Conservation (phyloP, 192 early-diverging fungal species). For the Linnemannia elongata region DNA sequence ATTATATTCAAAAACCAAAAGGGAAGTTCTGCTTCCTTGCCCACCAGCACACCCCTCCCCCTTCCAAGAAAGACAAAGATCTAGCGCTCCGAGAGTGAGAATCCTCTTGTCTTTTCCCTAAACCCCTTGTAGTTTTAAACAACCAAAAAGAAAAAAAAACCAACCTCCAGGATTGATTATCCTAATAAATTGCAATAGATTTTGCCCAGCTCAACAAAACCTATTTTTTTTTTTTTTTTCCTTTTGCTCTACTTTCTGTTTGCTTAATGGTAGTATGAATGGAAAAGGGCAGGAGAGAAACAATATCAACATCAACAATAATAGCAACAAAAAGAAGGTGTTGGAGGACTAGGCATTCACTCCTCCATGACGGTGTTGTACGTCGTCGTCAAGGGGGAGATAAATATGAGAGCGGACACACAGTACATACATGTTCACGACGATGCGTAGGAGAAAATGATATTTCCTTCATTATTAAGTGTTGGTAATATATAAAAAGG, state of each 20-base stretch:
- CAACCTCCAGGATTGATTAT: background rate
- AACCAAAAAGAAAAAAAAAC: background rate
- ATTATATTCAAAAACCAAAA: too few species aligned
- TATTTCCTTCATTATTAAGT: background rate
- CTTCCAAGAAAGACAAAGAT: background rate
- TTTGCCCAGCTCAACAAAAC: background rate
- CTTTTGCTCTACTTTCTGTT: background rate
- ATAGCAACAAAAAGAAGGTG: background rate
- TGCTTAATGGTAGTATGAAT: background rate
- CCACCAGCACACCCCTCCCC: background rate
- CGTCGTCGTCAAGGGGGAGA: background rate
- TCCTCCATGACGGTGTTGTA: background rate
- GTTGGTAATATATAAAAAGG: background rate
- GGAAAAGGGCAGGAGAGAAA: background rate
- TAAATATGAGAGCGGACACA: background rate
- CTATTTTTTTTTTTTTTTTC: background rate
- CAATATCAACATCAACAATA: background rate
- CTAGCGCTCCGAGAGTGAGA: too few species aligned
- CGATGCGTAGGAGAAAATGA: background rate
- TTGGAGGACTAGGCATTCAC: too few species aligned
- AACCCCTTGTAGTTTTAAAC: background rate
- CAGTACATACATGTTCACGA: background rate
- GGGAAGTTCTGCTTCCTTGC: too few species aligned
- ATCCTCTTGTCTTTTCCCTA: background rate
- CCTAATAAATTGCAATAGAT: background rate